Evolutionary conservation across 2,329 filamentous ascomycete species (phyloP).

Genomic region (Thielaviopsis ethacetica): DNA sequence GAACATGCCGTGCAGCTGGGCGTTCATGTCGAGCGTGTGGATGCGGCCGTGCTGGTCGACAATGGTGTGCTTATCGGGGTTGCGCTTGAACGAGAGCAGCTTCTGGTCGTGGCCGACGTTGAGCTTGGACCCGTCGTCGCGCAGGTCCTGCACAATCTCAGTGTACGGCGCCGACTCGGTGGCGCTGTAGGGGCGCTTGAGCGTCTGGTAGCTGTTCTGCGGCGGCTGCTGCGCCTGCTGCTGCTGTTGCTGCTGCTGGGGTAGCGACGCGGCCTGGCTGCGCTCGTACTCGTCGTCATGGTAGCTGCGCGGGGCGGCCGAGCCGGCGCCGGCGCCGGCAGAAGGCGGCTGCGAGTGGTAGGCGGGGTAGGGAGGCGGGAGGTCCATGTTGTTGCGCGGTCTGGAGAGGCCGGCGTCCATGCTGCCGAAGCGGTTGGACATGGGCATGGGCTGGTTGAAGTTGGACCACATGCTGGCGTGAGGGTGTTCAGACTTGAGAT

Average conservation of each 20-base stretch:
- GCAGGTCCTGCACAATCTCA: slow-evolving; percentile 44
- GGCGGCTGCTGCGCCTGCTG: slow-evolving; percentile 27
- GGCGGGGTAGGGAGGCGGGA: slow-evolving; percentile 27
- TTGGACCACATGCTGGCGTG: slow-evolving; percentile 42
- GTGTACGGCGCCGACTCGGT: slow-evolving; percentile 36
- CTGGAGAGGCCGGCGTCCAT: slow-evolving; percentile 33
- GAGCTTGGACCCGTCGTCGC: slow-evolving; percentile 40
- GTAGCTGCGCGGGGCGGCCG: not conserved
- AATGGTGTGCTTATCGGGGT: slow-evolving; percentile 42
- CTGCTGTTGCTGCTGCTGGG: slow-evolving; percentile 35
- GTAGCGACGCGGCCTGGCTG: slow-evolving; percentile 2
- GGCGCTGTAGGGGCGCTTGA: slow-evolving; percentile 39
- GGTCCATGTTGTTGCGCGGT: slow-evolving; percentile 21
- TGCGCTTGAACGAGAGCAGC: slow-evolving; percentile 39
- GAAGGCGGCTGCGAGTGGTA: slow-evolving; percentile 24
- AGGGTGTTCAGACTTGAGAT: slow-evolving; percentile 42
- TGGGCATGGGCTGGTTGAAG: slow-evolving; percentile 39
- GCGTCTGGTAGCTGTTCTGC: slow-evolving; percentile 35
- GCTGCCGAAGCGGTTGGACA: slow-evolving; percentile 26
- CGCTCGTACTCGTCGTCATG: slow-evolving; percentile 33
- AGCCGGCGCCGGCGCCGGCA: not conserved
- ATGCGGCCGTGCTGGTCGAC: slow-evolving; percentile 42
- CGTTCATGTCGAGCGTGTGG: slow-evolving; percentile 45
- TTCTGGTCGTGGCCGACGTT: slow-evolving; percentile 45
- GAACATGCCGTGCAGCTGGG: slow-evolving; percentile 79